Evolutionary conservation across 768 basidiomycete genomes (phyloP).

Genomic region (Suillus alpinus): DNA sequence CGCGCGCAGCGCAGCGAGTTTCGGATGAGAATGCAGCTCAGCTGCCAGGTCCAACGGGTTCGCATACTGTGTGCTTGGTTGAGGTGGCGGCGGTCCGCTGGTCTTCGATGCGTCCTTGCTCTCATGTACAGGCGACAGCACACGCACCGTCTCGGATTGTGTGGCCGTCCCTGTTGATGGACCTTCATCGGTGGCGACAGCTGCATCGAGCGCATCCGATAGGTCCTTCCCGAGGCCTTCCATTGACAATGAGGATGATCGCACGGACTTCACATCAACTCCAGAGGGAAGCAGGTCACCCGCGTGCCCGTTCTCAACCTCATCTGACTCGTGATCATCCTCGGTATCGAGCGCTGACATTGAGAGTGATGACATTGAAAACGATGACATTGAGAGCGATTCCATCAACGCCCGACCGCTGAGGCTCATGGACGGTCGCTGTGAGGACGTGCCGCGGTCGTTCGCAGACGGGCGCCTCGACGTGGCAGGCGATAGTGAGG

Average conservation of each 20-base stretch:
- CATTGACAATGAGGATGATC: slow-evolving; percentile 27
- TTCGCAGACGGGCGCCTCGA: slow-evolving; percentile 44
- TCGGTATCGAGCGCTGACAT: slow-evolving; percentile 55
- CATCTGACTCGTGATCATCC: slow-evolving; percentile 32
- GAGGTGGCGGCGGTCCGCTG: slow-evolving; percentile 2
- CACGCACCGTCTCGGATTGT: slow-evolving; percentile 2
- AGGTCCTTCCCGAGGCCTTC: slow-evolving; percentile 30
- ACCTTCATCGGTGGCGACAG: background rate
- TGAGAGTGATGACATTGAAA: slow-evolving; percentile 53
- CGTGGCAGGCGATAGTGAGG: slow-evolving; percentile 41
- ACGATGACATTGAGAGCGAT: slow-evolving; percentile 50
- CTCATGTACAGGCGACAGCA: background rate
- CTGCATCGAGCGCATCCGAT: slow-evolving; percentile 28
- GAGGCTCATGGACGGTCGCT: slow-evolving; percentile 20
- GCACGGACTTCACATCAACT: slow-evolving; percentile 8
- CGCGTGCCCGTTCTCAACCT: slow-evolving; percentile 9
- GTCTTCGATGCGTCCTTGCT: background rate
- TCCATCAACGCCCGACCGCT: slow-evolving; percentile 36
- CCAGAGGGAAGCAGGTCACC: slow-evolving; percentile 4
- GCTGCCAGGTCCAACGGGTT: slow-evolving; percentile 40
- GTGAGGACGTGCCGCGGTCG: slow-evolving; percentile 15
- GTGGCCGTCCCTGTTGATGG: background rate
- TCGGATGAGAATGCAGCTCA: slow-evolving; percentile 44
- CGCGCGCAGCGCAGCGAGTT: slow-evolving; percentile 46
- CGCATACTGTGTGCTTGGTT: slow-evolving; percentile 3